Conservation (phyloP, 2,329 filamentous ascomycete genomes). For the Epichloe sibirici region DNA sequence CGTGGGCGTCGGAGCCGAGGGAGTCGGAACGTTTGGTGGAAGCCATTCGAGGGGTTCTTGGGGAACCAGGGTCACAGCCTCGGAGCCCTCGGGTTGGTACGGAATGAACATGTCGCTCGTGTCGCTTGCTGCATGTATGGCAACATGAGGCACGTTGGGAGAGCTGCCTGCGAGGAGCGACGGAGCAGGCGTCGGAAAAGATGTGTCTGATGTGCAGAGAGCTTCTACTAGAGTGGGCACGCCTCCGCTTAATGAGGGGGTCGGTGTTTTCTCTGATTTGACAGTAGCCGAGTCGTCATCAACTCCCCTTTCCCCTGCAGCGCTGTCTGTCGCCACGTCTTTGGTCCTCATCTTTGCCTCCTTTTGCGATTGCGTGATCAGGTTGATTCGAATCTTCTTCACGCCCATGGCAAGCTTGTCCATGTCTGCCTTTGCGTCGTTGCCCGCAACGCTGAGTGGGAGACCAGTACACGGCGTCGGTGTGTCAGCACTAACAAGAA, state of each 20-base stretch:
- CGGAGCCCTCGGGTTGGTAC: conserved; percentile 43
- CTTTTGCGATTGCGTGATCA: conserved; percentile 46
- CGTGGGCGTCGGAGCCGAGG: conserved; percentile 20
- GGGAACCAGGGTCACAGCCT: conserved; percentile 24
- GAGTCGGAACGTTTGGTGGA: conserved; percentile 32
- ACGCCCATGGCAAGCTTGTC: conserved; percentile 45
- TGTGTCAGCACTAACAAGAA: conserved; percentile 7
- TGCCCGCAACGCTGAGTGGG: conserved; percentile 1
- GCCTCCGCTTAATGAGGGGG: conserved; percentile 12
- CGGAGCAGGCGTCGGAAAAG: conserved; percentile 13
- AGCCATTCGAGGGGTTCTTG: conserved; percentile 37
- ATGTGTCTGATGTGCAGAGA: conserved; percentile 10
- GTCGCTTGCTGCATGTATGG: conserved; percentile 15
- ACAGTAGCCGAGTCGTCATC: neutral
- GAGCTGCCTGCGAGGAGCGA: conserved; percentile 18
- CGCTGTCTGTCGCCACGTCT: neutral
- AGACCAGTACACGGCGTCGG: conserved; percentile 6
- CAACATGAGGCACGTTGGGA: conserved; percentile 16
- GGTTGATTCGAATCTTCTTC: conserved; percentile 51
- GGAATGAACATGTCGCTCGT: conserved; percentile 34
- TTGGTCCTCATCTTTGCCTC: conserved; percentile 34
- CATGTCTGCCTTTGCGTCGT: conserved; percentile 27
- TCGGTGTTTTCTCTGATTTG: neutral
- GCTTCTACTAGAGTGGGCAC: conserved; percentile 15
- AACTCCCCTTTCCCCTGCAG: neutral